A percentile compares a stretch with the other conserved stretches of the same genome.
Conservation (phyloP, 2,329 filamentous ascomycete genomes). For the Rhinocladiella similis region DNA sequence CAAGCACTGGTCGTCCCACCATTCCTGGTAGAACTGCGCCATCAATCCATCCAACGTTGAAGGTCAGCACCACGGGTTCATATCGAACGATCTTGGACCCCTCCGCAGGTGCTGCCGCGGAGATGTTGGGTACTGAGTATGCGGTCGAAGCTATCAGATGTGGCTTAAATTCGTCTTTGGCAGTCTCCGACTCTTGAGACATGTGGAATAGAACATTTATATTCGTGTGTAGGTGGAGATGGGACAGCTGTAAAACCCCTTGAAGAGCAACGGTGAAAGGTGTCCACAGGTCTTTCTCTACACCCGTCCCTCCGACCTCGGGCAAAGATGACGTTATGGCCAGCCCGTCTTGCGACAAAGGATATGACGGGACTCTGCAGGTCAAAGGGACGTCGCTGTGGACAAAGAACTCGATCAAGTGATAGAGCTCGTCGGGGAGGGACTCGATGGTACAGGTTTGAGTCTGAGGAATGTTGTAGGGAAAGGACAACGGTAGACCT, state of each 20-base stretch:
- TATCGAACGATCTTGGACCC: conserved; percentile 76
- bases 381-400: conserved; percentile 92
- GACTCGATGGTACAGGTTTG: conserved; percentile 54
- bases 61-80: conserved; percentile 74
- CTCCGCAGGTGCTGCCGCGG: conserved; percentile 50
- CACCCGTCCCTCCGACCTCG: conserved; percentile 28
- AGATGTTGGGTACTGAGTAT: conserved; percentile 67
- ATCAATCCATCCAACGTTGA: conserved; percentile 75
- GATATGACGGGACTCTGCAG: conserved; percentile 83
- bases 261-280: conserved; percentile 86
- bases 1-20: conserved; percentile 27
- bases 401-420: conserved; percentile 80
- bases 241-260: conserved; percentile 82
- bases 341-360: conserved; percentile 44
- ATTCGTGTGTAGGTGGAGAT: conserved; percentile 85
- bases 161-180: conserved; percentile 52
- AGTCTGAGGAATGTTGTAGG: conserved; percentile 73
- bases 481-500: conserved; percentile 71
- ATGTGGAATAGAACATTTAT: conserved; percentile 84
- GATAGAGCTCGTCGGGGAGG: conserved; percentile 55
- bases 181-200: conserved; percentile 31
- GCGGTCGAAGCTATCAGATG: conserved; percentile 85
- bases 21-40: conserved; percentile 35
- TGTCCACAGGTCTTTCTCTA: conserved; percentile 59
- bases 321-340: conserved; percentile 24